phyloP scores from a whole-genome alignment of 805 yeast genomes.

The Yamadazyma phyllophila region DNA sequence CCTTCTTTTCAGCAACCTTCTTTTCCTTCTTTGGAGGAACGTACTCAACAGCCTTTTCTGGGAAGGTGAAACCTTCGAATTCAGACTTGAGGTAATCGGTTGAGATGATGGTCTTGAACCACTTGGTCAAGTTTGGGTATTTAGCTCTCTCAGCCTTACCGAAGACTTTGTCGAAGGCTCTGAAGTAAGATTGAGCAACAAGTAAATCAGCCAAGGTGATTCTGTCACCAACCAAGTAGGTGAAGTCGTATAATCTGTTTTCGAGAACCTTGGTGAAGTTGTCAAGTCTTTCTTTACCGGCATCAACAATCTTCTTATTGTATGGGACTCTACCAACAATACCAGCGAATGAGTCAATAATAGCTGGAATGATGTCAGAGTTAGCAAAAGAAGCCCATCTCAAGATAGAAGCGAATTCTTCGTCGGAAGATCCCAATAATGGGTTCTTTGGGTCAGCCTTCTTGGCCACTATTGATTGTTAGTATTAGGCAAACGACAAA shows the following conservation, averaged over 20 bases:
- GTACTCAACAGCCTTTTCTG: conserved; percentile 63
- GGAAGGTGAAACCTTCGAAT: conserved; percentile 53
- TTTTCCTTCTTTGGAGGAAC: conserved; percentile 77
- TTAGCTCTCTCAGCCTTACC: conserved; percentile 63
- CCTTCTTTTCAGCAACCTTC: conserved; percentile 39
- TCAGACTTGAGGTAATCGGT: conserved; percentile 48
- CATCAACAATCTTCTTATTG: conserved; percentile 70
- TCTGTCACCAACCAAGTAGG: conserved; percentile 69
- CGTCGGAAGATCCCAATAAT: conserved; percentile 63
- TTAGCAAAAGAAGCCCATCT: conserved; percentile 79
- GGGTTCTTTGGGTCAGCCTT: conserved; percentile 40
- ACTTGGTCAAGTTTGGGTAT: conserved; percentile 64
- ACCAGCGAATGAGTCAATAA: conserved; percentile 55
- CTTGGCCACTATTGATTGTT: conserved; percentile 40
- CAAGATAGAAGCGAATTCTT: conserved; percentile 63
- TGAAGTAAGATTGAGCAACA: conserved; percentile 46
- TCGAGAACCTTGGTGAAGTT: conserved; percentile 46
- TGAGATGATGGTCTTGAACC: conserved; percentile 59
- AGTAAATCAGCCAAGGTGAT: conserved; percentile 57
- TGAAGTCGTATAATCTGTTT: conserved; percentile 54
- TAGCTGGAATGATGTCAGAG: conserved; percentile 55
- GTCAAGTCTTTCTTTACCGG: conserved; percentile 27
- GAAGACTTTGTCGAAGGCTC: conserved; percentile 58
- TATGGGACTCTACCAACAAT: conserved; percentile 65
- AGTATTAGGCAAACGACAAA: conserved; percentile 13